Evolutionary conservation across 2,329 filamentous ascomycete genomes (phyloP).

Genomic region (Chaetomium strumarium): DNA sequence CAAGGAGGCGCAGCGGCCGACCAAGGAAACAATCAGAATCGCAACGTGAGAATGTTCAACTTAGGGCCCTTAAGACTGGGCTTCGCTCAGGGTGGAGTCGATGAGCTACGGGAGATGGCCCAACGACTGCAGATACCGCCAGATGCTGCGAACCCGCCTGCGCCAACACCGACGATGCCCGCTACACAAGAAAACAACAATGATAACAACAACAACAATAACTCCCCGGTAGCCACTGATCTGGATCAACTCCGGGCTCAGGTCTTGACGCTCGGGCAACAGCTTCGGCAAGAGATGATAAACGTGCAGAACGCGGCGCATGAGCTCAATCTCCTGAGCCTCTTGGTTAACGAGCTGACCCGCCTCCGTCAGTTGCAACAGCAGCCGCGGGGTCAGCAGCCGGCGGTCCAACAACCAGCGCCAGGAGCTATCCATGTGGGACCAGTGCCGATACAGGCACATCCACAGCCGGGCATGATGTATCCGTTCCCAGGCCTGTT

Average conservation of each 20-base stretch:
- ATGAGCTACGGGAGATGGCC: conserved; percentile 61
- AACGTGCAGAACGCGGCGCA: conserved; percentile 57
- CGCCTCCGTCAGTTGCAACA: conserved; percentile 53
- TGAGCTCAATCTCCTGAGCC: conserved; percentile 62
- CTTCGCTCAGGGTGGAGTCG: conserved; percentile 62
- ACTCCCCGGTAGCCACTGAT: conserved; percentile 10
- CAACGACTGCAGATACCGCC: conserved; percentile 52
- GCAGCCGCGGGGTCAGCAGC: conserved; percentile 22
- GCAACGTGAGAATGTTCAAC: conserved; percentile 32
- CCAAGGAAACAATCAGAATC: conserved; percentile 31
- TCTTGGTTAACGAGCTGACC: conserved; percentile 61
- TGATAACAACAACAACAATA: conserved; percentile 9
- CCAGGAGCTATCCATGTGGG: not conserved
- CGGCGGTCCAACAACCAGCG: conserved; percentile 21
- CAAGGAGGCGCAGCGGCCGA: conserved; percentile 27
- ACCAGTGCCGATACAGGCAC: conserved; percentile 20
- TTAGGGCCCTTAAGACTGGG: conserved; percentile 70
- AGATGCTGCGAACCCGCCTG: conserved; percentile 23
- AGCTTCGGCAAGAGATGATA: conserved; percentile 62
- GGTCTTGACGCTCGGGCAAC: conserved; percentile 60
- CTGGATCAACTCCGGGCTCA: conserved; percentile 49
- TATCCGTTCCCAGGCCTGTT: conserved; percentile 7
- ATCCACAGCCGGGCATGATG: conserved; percentile 10
- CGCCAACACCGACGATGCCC: conserved; percentile 13
- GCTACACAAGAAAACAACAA: conserved; percentile 16